Conservation (phyloP, 176 grass and related monocot genomes). For the Dactylis glomerata region DNA sequence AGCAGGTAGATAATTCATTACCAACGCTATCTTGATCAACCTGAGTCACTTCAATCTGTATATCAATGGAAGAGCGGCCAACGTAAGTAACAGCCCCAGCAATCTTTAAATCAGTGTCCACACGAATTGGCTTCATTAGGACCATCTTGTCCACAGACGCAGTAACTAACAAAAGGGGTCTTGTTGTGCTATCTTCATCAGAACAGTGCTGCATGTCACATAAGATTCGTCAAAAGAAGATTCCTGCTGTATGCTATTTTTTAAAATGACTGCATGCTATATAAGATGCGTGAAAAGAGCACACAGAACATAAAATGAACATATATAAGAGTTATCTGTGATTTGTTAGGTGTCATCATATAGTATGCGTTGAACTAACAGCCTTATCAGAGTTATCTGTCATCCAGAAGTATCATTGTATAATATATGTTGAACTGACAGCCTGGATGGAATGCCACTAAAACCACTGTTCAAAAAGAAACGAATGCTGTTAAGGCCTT, state of each 20-base stretch:
- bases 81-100: constrained; percentile 87
- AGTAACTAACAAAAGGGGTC: constrained; percentile 86
- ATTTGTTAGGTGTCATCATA: background rate
- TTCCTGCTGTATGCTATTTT: background rate
- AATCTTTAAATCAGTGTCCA: constrained; percentile 84
- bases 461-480: background rate
- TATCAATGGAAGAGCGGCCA: constrained; percentile 91
- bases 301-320: background rate
- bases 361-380: background rate
- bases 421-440: background rate
- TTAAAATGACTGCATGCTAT: too few relatives aligned
- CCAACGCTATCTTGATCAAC: constrained; percentile 46
- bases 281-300: background rate
- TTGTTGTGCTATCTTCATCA: constrained; percentile 89
- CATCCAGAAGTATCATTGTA: background rate
- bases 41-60: constrained; percentile 98
- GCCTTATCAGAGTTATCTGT: background rate
- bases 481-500: background rate
- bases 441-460: constrained; percentile 1
- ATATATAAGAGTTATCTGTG: background rate
- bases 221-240: background rate
- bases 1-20: background rate
- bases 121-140: constrained; percentile 70
- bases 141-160: constrained; percentile 95
- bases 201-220: constrained; percentile 71